Base-by-base conservation (phyloP, 345 rosid genomes). In the Geranium brycei region DNA sequence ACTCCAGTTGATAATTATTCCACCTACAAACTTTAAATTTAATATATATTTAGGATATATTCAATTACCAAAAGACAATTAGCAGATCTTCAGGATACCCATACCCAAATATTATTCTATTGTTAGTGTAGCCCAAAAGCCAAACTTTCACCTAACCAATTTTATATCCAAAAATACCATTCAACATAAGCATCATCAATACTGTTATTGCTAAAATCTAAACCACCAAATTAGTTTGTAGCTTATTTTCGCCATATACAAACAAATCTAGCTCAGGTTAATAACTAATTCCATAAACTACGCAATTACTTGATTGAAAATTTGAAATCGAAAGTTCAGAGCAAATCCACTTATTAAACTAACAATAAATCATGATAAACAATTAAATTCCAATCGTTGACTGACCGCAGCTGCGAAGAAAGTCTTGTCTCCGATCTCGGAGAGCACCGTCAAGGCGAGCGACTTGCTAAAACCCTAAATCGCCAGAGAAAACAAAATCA, bases 401-500 rank as follows among this genome's bases (percentile, higher is more conserved):
- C 91, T 75, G 62, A 90, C 99, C 71, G 99, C 97, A 16, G 99
- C 99, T 31, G 99, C 99, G 72, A 93, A 85, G 65, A 93, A 93
- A 31, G 99, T 93, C 85, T 90, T 93, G 80, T 93, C 99, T 38
- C 99, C 99, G 71, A 93, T 93, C 85, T 93, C 97, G 16, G 99
- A 93, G 0, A 90, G 80, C 66, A 93, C 85, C 19, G 99, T 93
- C 96, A 93, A 86, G 57, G 95, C 99, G 28, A 93, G 83, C 6
- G 99, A 93, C 85, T 93, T 93, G 59, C 95, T 82, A 71, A 90
- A 93, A 19, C 96, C 99, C 97, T 93, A 16, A 47, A 59, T 30
- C 55, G 69, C 71, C 64, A 47, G 17, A 16, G 56, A 66, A 10
- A 28, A 58, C 11, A 47, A 16, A 30, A 47, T 56, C 51, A 53